Evolutionary conservation across 208 protist genomes (phyloP), one percentile per base, ranked within the genome.

Genomic region (Trypanosoma theileri): DNA sequence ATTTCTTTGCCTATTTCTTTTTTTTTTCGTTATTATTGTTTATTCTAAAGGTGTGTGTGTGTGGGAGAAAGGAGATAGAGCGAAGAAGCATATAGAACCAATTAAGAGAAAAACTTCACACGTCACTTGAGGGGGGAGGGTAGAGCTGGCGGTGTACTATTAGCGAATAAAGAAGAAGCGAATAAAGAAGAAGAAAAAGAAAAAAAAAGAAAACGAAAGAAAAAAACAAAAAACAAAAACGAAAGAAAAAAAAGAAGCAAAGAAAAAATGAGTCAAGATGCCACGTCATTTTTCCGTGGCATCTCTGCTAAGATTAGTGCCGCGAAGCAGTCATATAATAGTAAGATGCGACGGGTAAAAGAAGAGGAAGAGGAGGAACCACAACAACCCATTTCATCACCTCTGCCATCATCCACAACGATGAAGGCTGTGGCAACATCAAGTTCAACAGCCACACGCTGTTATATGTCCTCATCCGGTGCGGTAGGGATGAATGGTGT

Each of bases 251-350:
- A 50, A n/a, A n/a, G n/a, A n/a, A n/a, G n/a, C n/a, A 26, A 31
- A 50, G 35, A 44, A 1, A 19, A 60, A 13, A 78, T 78, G 73
- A 78, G 41, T 31, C 66, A 71, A 31, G 73, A 72, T 62, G 61
- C 73, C 19, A 61, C 75, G 46, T 78, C 84, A 19, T 86, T 86
- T 55, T 89, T 89, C 52, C 70, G 73, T n/a, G 73, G 68, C 45
- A 71, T 89, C 44, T 89, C 84, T 22, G 73, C 73, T 19, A 76
- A 73, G 53, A 61, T 89, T 24, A 70, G 54, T 56, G 54, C 73
- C 1, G 48, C 60, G 10, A 60, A 54, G 19, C 53, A 59, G 48
- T 59, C 62, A 8, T 63, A 52, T 50, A 66, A 26, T 40, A 31
- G 14, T 12, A 69, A 42, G 3, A 35, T 17, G 10, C n/a, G 22